Conservation (phyloP, 2,329 filamentous ascomycete species). For the Aspergillus tubingensis region DNA sequence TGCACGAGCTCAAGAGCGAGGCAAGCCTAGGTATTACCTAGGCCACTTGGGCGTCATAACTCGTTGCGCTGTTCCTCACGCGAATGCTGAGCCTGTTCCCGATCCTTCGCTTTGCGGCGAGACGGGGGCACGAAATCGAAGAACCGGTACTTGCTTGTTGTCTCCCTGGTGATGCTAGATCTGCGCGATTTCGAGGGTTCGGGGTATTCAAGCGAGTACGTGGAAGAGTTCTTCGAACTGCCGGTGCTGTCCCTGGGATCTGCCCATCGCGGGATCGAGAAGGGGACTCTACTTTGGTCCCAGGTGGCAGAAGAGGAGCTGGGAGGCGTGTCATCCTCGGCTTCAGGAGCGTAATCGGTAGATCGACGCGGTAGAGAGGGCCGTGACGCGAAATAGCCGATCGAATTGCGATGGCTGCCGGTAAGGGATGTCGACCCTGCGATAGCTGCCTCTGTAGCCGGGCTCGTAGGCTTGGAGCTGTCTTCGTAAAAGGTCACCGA, state of each 20-base stretch:
- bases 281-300: conserved; percentile 46
- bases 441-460: conserved; percentile 36
- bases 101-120: conserved; percentile 45
- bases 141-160: conserved; percentile 45
- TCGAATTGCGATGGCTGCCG: conserved; percentile 43
- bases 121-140: conserved; percentile 48
- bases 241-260: conserved; percentile 46
- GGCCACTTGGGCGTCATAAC: conserved; percentile 19
- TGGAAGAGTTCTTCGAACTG: conserved; percentile 51
- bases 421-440: conserved; percentile 32
- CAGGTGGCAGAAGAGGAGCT: conserved; percentile 47
- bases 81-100: conserved; percentile 38
- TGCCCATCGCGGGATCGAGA: conserved; percentile 42
- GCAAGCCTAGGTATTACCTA: background rate
- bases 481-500: conserved; percentile 46
- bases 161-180: conserved; percentile 42
- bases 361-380: conserved; percentile 42
- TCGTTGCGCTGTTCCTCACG: conserved; percentile 39
- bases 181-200: conserved; percentile 40
- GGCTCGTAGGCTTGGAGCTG: conserved; percentile 40
- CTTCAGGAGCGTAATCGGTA: conserved; percentile 40
- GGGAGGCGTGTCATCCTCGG: conserved; percentile 49
- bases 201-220: conserved; percentile 46
- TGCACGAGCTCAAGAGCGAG: background rate
- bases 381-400: conserved; percentile 42